Conservation (phyloP, 208 protist genomes). For the Trichomonas vaginalis region DNA sequence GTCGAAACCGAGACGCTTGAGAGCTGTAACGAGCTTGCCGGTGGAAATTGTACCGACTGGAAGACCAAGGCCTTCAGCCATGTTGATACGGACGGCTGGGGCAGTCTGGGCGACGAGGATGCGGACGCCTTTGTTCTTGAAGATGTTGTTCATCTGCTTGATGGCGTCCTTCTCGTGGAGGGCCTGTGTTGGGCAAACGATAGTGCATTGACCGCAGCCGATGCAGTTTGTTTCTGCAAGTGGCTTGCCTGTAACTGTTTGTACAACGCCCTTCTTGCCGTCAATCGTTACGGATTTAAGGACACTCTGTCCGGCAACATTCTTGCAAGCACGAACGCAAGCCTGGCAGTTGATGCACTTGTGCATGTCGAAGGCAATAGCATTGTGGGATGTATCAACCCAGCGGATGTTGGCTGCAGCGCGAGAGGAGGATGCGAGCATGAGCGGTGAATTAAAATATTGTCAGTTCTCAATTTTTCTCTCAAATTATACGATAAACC, state of each 20-base stretch:
- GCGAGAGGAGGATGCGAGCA: too few species aligned
- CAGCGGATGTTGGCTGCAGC: too few species aligned
- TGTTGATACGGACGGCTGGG: neutral
- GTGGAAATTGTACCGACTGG: neutral
- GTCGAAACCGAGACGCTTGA: neutral
- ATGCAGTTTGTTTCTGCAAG: neutral
- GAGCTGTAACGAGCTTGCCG: neutral
- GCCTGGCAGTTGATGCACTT: conserved; percentile 34
- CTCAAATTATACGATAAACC: too few species aligned
- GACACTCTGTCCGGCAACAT: neutral
- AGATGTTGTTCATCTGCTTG: neutral
- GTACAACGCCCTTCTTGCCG: neutral
- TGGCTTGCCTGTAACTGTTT: neutral
- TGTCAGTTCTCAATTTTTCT: too few species aligned
- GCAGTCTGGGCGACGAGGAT: conserved; percentile 9
- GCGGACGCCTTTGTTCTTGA: neutral
- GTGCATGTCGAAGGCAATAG: conserved; percentile 15
- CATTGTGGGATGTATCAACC: too few species aligned
- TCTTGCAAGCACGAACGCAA: conserved; percentile 30
- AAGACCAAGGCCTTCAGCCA: neutral
- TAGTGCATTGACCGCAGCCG: neutral
- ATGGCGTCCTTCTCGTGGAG: neutral
- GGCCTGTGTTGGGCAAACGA: neutral
- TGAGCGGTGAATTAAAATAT: too few species aligned
- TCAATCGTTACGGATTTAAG: neutral